phyloP scores from a whole-genome alignment of 768 basidiomycete genomes.

The Multifurca ochricompacta region DNA sequence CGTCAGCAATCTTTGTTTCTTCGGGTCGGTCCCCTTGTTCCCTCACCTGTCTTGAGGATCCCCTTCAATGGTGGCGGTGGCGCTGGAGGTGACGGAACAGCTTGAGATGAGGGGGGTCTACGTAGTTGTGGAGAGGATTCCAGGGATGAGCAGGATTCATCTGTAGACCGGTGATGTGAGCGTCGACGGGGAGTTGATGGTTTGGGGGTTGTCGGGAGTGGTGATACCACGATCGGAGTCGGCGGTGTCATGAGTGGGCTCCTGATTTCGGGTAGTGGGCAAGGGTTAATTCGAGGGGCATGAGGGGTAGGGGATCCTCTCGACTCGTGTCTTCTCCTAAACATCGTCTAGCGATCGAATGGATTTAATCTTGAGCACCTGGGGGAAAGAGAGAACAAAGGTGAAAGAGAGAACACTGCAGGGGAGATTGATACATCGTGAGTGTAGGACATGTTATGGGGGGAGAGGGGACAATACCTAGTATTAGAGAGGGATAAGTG shows the following conservation, averaged over 20 bases:
- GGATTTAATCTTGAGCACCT: constrained; percentile 9
- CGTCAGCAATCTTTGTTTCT: background rate
- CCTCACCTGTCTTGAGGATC: constrained; percentile 20
- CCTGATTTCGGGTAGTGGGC: constrained; percentile 16
- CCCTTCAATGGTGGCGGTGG: constrained; percentile 10
- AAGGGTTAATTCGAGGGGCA: constrained; percentile 18
- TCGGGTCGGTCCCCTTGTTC: background rate
- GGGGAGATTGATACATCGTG: background rate
- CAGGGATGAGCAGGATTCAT: constrained; percentile 13
- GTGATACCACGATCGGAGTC: background rate
- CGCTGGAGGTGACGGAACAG: constrained; percentile 2
- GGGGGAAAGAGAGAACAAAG: background rate
- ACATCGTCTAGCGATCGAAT: constrained; percentile 13
- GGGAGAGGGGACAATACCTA: background rate
- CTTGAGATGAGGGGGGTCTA: constrained; percentile 4
- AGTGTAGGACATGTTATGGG: background rate
- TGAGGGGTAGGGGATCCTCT: background rate
- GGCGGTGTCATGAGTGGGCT: background rate
- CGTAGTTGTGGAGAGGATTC: constrained; percentile 5
- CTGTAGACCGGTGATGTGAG: background rate
- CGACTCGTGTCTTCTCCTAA: background rate
- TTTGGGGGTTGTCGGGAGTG: background rate
- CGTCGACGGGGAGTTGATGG: background rate
- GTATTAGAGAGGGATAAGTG: constrained; percentile 5
- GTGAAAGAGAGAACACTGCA: background rate